These are phyloP conservation scores for Baorangia bicolor DNA, from an alignment of 768 basidiomycete species.

Conservation along the genomic window DNA sequence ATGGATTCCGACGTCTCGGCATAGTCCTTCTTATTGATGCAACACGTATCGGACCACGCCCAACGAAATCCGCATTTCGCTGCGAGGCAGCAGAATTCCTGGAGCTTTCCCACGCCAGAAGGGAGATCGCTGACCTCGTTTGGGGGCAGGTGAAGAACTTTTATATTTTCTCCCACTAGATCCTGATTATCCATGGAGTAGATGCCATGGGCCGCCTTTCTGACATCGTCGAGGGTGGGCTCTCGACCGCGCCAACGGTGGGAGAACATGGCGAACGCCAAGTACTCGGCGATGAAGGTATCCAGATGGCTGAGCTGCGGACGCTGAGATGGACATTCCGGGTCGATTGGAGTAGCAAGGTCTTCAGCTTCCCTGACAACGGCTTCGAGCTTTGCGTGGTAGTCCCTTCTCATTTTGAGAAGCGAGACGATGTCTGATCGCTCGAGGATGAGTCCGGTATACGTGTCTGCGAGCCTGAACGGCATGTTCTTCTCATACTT, in stretches of 20 bases:
- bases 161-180: background rate
- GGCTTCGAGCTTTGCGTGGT: background rate
- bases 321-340: background rate
- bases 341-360: background rate
- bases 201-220: slow-evolving; percentile 10
- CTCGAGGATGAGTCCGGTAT: slow-evolving; percentile 24
- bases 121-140: background rate
- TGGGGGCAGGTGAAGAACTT: background rate
- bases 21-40: slow-evolving; percentile 25
- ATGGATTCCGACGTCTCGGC: slow-evolving; percentile 29
- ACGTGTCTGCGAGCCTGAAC: slow-evolving; percentile 25
- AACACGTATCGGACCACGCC: slow-evolving; percentile 32
- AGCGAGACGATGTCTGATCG: slow-evolving; percentile 15
- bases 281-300: slow-evolving; percentile 17
- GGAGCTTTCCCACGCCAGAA: slow-evolving; percentile 21
- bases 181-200: slow-evolving; percentile 13
- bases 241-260: slow-evolving; percentile 26
- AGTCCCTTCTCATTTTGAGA: slow-evolving; percentile 18
- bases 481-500: slow-evolving; percentile 20
- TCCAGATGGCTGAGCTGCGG: slow-evolving; percentile 4
- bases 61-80: slow-evolving; percentile 33
- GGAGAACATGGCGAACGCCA: slow-evolving; percentile 30
- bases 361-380: slow-evolving; percentile 1
- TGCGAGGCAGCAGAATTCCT: slow-evolving; percentile 29
- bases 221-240: slow-evolving; percentile 17